Evolutionary conservation across 1,284 basidiomycete genomes (phyloP), one percentile per base, ranked within the genome.

Genomic region (Peniophora sp.): DNA sequence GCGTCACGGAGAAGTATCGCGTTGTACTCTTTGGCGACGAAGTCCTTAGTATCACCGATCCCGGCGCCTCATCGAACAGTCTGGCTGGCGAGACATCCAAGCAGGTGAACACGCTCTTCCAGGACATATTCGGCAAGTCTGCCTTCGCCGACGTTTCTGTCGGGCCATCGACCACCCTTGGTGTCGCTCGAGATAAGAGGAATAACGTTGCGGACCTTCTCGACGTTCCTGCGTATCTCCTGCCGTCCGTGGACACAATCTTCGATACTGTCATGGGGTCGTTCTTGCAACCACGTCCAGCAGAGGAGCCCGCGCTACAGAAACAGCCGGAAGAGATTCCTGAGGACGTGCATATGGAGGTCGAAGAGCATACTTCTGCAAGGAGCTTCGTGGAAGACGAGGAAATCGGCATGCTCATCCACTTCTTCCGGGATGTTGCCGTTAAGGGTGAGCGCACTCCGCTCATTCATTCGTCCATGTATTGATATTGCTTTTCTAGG

Each of bases 111-210:
- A 85, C 87, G 14, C 66, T 94, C 5, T 90, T 93, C 66, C 84
- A 90, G 60, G 90, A 93, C 60, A 85, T 93, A 54, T 93, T 93
- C 60, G 91, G 90, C 46, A 71, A 75, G 51, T 78, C 84, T 38
- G 80, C 80, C 11, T 75, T 89, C 54, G 56, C 68, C 14, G 68
- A 70, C 47, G 52, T 63, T 25, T 55, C 64, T 2, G 50, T 53
- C 3, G 52, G 52, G 43, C 55, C 57, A 35, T 19, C 44, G n/a
- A 25, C 53, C 8, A 50, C 19, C 61, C 22, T 49, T 56, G 16
- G 48, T 58, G 24, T 56, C 19, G 51, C 61, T 38, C 58, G 67
- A 50, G 60, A 65, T 36, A 69, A 69, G 71, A 69, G 61, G 55
- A 70, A 67, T 52, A 68, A 72, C 54, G 66, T 67, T 2, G 59